phyloP scores from a whole-genome alignment of 345 rosid genomes.

The Barbarea vulgaris region DNA sequence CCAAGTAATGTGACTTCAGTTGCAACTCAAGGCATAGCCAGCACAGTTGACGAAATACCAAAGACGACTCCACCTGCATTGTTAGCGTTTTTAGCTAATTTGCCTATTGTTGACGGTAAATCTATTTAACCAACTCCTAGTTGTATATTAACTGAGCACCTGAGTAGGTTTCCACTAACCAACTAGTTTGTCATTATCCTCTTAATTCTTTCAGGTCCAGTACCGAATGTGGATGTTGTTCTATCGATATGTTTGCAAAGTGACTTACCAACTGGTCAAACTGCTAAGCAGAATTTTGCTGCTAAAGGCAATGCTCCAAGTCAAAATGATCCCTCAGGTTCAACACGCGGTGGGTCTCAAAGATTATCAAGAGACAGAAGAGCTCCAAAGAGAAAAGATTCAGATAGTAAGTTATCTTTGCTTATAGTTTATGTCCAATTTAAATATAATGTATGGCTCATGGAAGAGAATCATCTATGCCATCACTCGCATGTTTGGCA shows the following conservation, averaged over 20 bases:
- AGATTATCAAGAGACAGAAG: slow-evolving; percentile 63
- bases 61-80: slow-evolving; percentile 85
- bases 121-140: slow-evolving; percentile 24
- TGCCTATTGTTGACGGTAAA: slow-evolving; percentile 78
- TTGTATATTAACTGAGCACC: slow-evolving; percentile 9
- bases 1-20: slow-evolving; percentile 45
- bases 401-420: slow-evolving; percentile 47
- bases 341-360: slow-evolving; percentile 68
- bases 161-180: slow-evolving; percentile 6
- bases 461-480: slow-evolving; percentile 6
- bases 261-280: slow-evolving; percentile 53
- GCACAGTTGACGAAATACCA: slow-evolving; percentile 60
- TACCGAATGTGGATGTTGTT: slow-evolving; percentile 77
- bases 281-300: slow-evolving; percentile 47
- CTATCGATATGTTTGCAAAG: slow-evolving; percentile 89
- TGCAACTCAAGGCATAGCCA: slow-evolving; percentile 48
- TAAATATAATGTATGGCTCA: neutral
- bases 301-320: slow-evolving; percentile 57
- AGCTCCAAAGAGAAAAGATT: slow-evolving; percentile 66
- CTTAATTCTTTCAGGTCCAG: slow-evolving; percentile 60
- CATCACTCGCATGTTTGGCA: neutral
- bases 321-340: slow-evolving; percentile 67
- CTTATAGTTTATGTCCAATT: neutral
- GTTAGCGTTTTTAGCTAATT: slow-evolving; percentile 66
- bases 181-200: neutral